A percentile compares a stretch with the other conserved stretches of the same genome.
Evolutionary conservation across 192 early-diverging fungal species (phyloP).

Genomic region (Podila epigama): DNA sequence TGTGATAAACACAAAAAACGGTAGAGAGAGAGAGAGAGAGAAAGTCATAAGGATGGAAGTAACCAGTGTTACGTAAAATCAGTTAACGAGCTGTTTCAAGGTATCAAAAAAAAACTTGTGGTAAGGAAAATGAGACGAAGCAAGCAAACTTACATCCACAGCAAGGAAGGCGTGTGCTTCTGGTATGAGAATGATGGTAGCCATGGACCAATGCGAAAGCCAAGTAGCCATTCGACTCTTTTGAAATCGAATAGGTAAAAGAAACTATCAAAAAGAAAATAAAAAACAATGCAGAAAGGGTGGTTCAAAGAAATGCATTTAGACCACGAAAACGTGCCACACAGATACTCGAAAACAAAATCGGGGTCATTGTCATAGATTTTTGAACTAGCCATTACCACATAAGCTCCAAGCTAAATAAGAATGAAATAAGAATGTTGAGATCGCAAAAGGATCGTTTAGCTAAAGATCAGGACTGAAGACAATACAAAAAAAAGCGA

Average conservation of each 20-base stretch:
- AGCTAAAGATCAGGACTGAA: neutral
- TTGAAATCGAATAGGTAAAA: constrained; percentile 5
- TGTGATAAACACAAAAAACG: neutral
- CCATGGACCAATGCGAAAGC: constrained; percentile 32
- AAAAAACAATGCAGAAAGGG: too few species aligned
- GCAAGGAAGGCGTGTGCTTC: constrained; percentile 16
- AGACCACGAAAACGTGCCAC: too few species aligned
- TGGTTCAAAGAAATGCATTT: too few species aligned
- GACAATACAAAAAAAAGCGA: too few species aligned
- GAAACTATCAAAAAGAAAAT: constrained; percentile 3
- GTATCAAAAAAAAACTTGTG: neutral
- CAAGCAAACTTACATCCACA: constrained; percentile 16
- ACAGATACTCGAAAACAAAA: too few species aligned
- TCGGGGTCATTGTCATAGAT: too few species aligned
- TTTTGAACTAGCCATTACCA: neutral
- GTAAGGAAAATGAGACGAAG: neutral
- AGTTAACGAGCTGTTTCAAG: neutral
- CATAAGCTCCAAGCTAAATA: neutral
- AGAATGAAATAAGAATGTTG: too few species aligned
- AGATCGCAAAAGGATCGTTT: too few species aligned
- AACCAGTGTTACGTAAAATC: neutral
- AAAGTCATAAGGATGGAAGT: neutral
- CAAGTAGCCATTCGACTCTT: neutral
- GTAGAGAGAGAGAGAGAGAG: neutral
- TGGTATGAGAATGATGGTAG: constrained; percentile 22